Evolutionary conservation across 495 filamentous ascomycete species (phyloP).

Genomic region (Podospora bellae-mahoneyi): DNA sequence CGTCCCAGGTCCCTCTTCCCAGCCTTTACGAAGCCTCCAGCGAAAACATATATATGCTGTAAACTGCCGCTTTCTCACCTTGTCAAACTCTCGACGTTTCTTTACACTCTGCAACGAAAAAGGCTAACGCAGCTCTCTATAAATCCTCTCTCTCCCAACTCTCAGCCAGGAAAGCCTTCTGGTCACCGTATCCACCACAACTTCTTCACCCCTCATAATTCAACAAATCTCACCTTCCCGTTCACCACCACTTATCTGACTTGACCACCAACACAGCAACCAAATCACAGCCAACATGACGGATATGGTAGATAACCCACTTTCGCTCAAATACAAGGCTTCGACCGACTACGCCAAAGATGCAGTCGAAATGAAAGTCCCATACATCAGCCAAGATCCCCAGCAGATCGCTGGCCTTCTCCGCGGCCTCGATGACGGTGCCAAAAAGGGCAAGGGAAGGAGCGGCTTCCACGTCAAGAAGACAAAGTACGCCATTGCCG

Average conservation of each 20-base stretch:
- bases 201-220: constrained; percentile 15
- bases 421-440: constrained; percentile 52
- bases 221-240: constrained; percentile 8
- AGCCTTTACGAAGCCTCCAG: not conserved
- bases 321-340: constrained; percentile 27
- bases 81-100: not conserved
- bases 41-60: not conserved
- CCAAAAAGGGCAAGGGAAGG: constrained; percentile 48
- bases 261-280: constrained; percentile 15
- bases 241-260: not conserved
- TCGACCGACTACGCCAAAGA: constrained; percentile 34
- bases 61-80: not conserved
- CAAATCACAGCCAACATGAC: constrained; percentile 23
- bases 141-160: not conserved
- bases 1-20: not conserved
- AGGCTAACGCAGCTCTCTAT: not conserved
- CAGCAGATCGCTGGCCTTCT: constrained; percentile 60
- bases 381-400: constrained; percentile 61
- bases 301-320: constrained; percentile 1
- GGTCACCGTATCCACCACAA: constrained; percentile 14
- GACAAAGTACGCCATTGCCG: constrained; percentile 62
- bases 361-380: constrained; percentile 35
- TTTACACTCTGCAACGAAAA: not conserved
- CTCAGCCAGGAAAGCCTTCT: constrained; percentile 7
- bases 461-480: constrained; percentile 65